Evolutionary conservation across 805 yeast genomes (phyloP), one percentile per base, ranked within the genome.

Genomic region (Kazachstania viticola): DNA sequence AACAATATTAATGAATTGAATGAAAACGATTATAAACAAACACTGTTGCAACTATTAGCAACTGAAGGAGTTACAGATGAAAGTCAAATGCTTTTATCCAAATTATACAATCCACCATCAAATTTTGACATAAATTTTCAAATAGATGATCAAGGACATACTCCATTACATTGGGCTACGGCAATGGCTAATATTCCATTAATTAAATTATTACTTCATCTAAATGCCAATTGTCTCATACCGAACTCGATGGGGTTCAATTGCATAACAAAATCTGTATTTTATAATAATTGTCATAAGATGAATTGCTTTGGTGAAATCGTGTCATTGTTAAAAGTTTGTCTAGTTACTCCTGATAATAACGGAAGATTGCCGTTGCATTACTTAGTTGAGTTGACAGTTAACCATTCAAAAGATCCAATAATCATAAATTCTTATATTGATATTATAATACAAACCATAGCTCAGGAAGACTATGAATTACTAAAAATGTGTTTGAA

Each of bases 121-220:
- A 71, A 73, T 44, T 72, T 78, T 36, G 69, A 75, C 42, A 69
- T 79, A 32, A 73, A 78, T 48, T 77, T 69, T 37, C 66, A 77
- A 3, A 74, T 81, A 14, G 94, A 81, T 46, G 74, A 73, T 37
- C 91, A 81, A 42, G 88, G 88, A 0, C 85, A 81, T 47, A 75
- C 87, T 0, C 72, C 85, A 1, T 62, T 81, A 33, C 94, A 81
- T 51, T 81, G 94, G 94, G 91, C 93, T 0, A 68, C 83, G 19
- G 77, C 91, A 0, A 69, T 81, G 74, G 88, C 82, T 1, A 71
- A 75, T 37, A 48, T 68, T n/a, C 64, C 67, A 5, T 61, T 79
- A 38, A 66, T 78, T 13, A 74, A 73, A 40, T 49, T 80, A 18
- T 43, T 79, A 14, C 51, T 69, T 4, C 22, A 29, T 18, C 65